Evolutionary conservation across 2,329 filamentous ascomycete species (phyloP), one percentile per base, ranked within the genome.

Genomic region (Botrytis byssoidea): DNA sequence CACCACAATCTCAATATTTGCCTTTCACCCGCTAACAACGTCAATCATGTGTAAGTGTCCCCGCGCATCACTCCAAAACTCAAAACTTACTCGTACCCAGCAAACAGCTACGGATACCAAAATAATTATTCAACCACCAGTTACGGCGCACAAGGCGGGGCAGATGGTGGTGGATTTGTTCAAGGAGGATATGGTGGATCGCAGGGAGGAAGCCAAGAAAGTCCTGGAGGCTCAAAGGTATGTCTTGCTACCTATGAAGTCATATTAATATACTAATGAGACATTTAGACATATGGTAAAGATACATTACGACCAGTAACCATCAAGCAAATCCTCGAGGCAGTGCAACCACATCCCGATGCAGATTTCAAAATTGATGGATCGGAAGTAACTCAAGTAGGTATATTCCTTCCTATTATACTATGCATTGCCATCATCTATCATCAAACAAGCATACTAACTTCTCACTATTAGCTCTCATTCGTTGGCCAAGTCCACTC

Each of bases 221-320:
- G 79, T 79, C 82, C 83, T 71, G 83, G 82, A 51, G 83, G 84
- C 72, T 82, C 82, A 75, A 87, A 85, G 83, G 86, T 86, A 81
- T 75, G 76, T 70, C 18, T 51, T 65, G 59, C 29, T 35, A 9
- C 12, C 35, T 3, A 10, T 2, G 16, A 42, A 12, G 18, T 60
- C 57, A 18, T 44, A 37, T 25, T 29, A 9, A 25, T 32, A 25
- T 72, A 46, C 66, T 74, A 37, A 75, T 14, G 42, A 55, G n/a
- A 29, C 29, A 65, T 42, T n/a, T 29, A 76, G 72, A 74, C 70
- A 70, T 92, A 92, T 82, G 87, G 88, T 78, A 93, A 97, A 83
- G 94, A 98, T 79, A 95, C 94, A 32, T 88, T 99, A 70, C 92
- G 96, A 63, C 95, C 96, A 1, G 93, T 98, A 65, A 99, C 96